Base-by-base conservation (phyloP, 2,329 filamentous ascomycete genomes). In the Exophiala bonariae region DNA sequence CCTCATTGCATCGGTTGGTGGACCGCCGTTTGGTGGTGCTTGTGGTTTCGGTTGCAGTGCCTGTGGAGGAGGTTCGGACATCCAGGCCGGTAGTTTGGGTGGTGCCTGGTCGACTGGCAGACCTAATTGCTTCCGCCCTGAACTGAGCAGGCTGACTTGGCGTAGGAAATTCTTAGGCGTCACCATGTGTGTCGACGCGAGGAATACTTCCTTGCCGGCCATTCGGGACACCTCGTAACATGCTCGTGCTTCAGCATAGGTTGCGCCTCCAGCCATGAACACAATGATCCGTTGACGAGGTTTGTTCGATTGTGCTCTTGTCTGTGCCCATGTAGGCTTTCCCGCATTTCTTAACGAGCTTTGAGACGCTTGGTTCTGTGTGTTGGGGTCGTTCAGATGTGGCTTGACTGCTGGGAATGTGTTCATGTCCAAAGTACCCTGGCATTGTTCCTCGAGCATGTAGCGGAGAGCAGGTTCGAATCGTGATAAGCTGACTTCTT, bases 251-350 rank as follows among this genome's bases (percentile, higher is more conserved):
- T 99, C 93, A 4, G 89, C 90, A 66, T 92, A 96, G 0, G 93
- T 97, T 16, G 93, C 93, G 35, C 93, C 93, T 38, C 93, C 93
- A 1, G 92, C 93, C 79, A 97, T 86, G 65, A 96, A 97, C 13
- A 97, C 85, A 49, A 99, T 87, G 44, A 97, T 79, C 42, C 93
- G 83, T 66, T 99, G 93, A 43, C 86, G 82, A 56, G 91, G 95
- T 64, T 97, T 92, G 50, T 77, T 81, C 49, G 74, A 83, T 20
- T 83, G 80, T 36, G 86, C 79, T 34, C 89, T 84, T 8, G 87
- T 85, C 43, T 89, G 88, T 2, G 93, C 93, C 93, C 93, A 99
- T 33, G 91, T 96, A 2, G 92, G 93, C 61, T 96, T 95, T 19
- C 52, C 54, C 13, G 90, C 90, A 8, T 89, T 88, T 48, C 93